Evolutionary conservation across 495 filamentous ascomycete genomes (phyloP), one percentile per base, ranked within the genome.

Genomic region (Xylaria castorea): DNA sequence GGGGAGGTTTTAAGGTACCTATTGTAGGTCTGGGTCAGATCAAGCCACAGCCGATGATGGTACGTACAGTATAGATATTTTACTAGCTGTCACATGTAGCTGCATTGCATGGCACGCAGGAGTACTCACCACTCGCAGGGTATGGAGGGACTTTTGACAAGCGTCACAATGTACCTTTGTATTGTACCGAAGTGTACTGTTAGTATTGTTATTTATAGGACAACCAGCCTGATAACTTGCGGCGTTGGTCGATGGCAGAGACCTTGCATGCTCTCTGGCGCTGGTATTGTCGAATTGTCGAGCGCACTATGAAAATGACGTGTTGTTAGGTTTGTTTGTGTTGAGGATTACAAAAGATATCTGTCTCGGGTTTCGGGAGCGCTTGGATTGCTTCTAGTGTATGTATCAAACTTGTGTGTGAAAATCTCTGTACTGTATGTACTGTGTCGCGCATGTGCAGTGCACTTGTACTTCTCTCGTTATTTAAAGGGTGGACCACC

Each of bases 141-240:
- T 32, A 68, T 42, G 58, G 18, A 53, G 68, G 68, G 68, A 63
- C 68, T 71, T 71, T 71, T 71, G 68, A 64, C 58, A 71, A 51
- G 57, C 34, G 32, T 57, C n/a, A 36, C 36, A 44, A 44, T 3
- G 32, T 60, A 60, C 18, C 57, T 27, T 30, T 14, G 61, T 8
- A 30, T 30, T 3, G 51, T 58, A 58, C 7, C n/a, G 14, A 22
- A 7, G 22, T 2, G 42, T 51, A 70, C 38, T 12, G 38, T 42
- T 12, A 14, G 38, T 60, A 36, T 38, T 44, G 32, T 57, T 68
- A 68, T 68, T 68, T 68, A 55, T 68, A 68, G 66, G 48, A 68
- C 27, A 34, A 20, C 40, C n/a, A 25, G 63, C 42, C 42, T 42
- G 42, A 50, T 34, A 34, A 50, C 22, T 66, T 48, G 36, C 62